These are phyloP conservation scores for Kluyveromyces wickerhamii DNA, from an alignment of 805 yeast genomes.

Conservation along the genomic window DNA sequence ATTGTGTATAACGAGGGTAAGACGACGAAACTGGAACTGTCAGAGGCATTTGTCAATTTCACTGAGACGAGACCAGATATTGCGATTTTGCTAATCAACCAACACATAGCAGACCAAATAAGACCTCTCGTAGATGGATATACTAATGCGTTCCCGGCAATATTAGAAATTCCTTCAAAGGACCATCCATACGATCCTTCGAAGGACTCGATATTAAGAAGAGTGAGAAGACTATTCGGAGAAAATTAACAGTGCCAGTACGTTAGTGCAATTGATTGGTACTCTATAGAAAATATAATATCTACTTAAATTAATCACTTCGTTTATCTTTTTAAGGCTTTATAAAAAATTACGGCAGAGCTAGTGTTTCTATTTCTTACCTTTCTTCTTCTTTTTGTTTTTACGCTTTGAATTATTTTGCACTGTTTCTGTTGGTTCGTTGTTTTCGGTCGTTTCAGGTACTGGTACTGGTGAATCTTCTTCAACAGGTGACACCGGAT, in stretches of 20 bases:
- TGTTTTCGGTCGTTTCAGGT: too few species aligned
- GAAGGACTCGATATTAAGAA: conserved; percentile 88
- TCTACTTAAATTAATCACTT: too few species aligned
- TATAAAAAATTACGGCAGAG: background rate
- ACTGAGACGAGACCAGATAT: conserved; percentile 76
- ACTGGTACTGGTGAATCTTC: too few species aligned
- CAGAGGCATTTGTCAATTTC: conserved; percentile 64
- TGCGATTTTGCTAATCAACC: conserved; percentile 88
- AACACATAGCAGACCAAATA: conserved; percentile 87
- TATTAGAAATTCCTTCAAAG: conserved; percentile 93
- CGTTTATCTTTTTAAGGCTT: too few species aligned
- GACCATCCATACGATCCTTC: conserved; percentile 99
- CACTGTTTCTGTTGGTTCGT: conserved; percentile 8
- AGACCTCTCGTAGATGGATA: conserved; percentile 74
- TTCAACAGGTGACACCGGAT: conserved; percentile 7
- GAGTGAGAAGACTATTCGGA: conserved; percentile 92
- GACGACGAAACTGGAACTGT: conserved; percentile 70
- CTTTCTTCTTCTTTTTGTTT: conserved; percentile 28
- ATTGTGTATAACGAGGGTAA: conserved; percentile 67
- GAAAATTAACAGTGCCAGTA: too few species aligned
- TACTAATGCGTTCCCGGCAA: conserved; percentile 91
- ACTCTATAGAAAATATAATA: too few species aligned
- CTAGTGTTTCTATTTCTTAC: conserved; percentile 9
- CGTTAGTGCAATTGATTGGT: too few species aligned
- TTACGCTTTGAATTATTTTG: conserved; percentile 23